Conservation (phyloP, 2,329 filamentous ascomycete genomes). For the Diplodia sapinea region DNA sequence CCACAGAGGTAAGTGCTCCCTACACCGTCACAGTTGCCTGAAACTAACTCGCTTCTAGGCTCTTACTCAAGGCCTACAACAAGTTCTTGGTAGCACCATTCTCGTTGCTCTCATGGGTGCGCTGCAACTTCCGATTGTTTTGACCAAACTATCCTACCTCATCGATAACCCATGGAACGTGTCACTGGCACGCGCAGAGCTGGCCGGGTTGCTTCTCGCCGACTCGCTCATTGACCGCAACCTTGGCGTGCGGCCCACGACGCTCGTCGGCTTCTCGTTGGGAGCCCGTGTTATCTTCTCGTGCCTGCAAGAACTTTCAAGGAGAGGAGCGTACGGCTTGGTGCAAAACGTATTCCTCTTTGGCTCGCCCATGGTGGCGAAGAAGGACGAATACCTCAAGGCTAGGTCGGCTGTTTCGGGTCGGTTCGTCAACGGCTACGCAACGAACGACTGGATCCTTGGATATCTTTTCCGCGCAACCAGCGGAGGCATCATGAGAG, state of each 20-base stretch:
- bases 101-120: conserved; percentile 90
- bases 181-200: conserved; percentile 87
- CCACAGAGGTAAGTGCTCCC: conserved; percentile 77
- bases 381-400: conserved; percentile 84
- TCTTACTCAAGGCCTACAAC: conserved; percentile 93
- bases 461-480: conserved; percentile 93
- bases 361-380: conserved; percentile 88
- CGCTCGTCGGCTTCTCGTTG: conserved; percentile 91
- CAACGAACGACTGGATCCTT: conserved; percentile 95
- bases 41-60: conserved; percentile 62
- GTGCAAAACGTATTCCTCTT: conserved; percentile 96
- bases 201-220: conserved; percentile 88
- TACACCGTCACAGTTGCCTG: conserved; percentile 38
- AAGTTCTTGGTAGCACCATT: conserved; percentile 89
- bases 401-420: conserved; percentile 84
- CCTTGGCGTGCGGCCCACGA: conserved; percentile 87
- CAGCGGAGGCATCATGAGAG: conserved; percentile 84
- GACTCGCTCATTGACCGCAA: conserved; percentile 93
- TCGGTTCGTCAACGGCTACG: conserved; percentile 94
- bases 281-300: conserved; percentile 92
- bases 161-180: conserved; percentile 99
- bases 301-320: conserved; percentile 84
- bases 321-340: conserved; percentile 81
- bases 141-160: conserved; percentile 92
- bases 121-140: conserved; percentile 85